A percentile compares a stretch with the other conserved stretches of the same genome.
These are phyloP conservation scores for Cordyceps militaris DNA, from an alignment of 2,329 filamentous ascomycete species.

Conservation along the genomic window DNA sequence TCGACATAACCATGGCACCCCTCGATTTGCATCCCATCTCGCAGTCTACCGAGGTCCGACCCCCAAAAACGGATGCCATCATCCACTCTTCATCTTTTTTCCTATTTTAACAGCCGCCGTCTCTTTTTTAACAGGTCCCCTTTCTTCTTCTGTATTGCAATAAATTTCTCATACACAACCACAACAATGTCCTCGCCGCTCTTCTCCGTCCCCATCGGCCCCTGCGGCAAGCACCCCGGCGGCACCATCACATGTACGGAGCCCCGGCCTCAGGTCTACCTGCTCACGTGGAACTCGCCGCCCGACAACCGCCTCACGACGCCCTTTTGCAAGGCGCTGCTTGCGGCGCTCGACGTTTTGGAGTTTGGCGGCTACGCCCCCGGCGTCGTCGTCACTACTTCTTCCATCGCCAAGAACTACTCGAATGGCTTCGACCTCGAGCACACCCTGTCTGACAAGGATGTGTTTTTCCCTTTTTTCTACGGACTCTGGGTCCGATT, in stretches of 20 bases:
- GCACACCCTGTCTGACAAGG: constrained; percentile 48
- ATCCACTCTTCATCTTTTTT: constrained; percentile 16
- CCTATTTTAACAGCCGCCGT: neutral
- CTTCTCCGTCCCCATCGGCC: constrained; percentile 53
- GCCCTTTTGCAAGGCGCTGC: constrained; percentile 58
- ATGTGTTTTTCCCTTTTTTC: constrained; percentile 56
- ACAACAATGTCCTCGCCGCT: constrained; percentile 23
- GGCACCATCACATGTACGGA: constrained; percentile 57
- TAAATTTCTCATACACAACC: neutral
- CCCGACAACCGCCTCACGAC: constrained; percentile 72
- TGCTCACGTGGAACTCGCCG: constrained; percentile 63
- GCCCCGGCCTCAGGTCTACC: constrained; percentile 56
- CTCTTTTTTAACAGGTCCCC: neutral
- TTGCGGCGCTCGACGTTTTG: constrained; percentile 67
- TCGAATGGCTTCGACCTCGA: constrained; percentile 75
- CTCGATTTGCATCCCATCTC: neutral
- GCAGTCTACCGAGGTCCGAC: neutral
- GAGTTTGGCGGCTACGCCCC: constrained; percentile 54
- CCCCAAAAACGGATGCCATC: constrained; percentile 21
- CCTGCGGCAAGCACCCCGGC: constrained; percentile 37
- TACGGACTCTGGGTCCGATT: constrained; percentile 60
- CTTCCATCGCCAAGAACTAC: constrained; percentile 70
- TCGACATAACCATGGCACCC: neutral
- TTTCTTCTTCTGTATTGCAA: neutral
- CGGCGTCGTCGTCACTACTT: constrained; percentile 74